Percentiles rank a stretch among this genome's conserved stretches.
Evolutionary conservation across 371 early-diverging fungal species (phyloP).

Genomic region (Basidiobolus heterosporus): DNA sequence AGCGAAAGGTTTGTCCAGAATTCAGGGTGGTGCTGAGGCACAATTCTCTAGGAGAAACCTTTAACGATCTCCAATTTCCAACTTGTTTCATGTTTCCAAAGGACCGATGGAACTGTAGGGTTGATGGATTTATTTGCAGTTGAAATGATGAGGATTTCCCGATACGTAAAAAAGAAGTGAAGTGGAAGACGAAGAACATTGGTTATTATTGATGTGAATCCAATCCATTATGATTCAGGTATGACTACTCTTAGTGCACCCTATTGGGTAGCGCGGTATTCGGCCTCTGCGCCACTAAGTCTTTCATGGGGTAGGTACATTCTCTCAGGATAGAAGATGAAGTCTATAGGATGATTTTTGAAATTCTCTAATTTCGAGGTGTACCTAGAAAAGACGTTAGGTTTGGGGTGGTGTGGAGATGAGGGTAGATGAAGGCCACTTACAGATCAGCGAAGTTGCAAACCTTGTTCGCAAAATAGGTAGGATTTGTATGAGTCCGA

Average conservation of each 20-base stretch:
- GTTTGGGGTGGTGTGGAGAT: constrained; percentile 11
- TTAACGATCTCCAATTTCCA: constrained; percentile 34
- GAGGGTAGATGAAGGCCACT: not conserved
- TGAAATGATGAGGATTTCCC: too few relatives aligned
- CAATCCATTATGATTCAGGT: too few relatives aligned
- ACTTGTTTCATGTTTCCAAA: too few relatives aligned
- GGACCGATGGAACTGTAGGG: too few relatives aligned
- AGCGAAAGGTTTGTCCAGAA: constrained; percentile 82
- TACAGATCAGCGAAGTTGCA: constrained; percentile 23
- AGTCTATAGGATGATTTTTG: constrained; percentile 30
- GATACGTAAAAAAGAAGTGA: too few relatives aligned
- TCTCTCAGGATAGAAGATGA: constrained; percentile 43
- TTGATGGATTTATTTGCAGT: too few relatives aligned
- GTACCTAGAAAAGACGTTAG: constrained; percentile 13
- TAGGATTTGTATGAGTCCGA: constrained; percentile 40
- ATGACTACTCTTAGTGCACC: too few relatives aligned
- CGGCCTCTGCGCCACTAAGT: not conserved
- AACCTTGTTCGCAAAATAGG: constrained; percentile 45
- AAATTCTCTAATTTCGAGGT: constrained; percentile 39
- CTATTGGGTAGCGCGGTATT: too few relatives aligned
- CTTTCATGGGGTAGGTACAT: constrained; percentile 39
- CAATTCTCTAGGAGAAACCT: constrained; percentile 43
- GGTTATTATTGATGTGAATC: too few relatives aligned
- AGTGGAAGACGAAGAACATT: too few relatives aligned
- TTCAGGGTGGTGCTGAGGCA: constrained; percentile 54